Percentiles rank a stretch among this genome's conserved stretches.
Conservation (phyloP, 2,329 filamentous ascomycete genomes). For the Parascedosporium putredinis region DNA sequence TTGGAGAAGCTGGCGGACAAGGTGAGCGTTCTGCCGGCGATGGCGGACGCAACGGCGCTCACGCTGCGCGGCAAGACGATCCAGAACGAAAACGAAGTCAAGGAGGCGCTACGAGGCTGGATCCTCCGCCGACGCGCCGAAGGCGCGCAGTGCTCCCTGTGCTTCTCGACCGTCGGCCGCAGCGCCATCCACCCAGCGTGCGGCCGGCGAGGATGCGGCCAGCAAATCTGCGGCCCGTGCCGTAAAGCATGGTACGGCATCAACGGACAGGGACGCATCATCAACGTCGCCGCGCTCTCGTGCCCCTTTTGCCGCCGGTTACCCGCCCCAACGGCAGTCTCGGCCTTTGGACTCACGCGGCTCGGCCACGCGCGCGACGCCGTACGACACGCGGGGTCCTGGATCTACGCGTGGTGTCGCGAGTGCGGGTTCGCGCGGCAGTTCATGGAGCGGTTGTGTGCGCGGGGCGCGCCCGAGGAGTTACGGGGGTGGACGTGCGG, state of each 20-base stretch:
- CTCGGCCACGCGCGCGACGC: conserved; percentile 28
- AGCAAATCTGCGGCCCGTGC: conserved; percentile 32
- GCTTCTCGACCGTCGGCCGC: conserved; percentile 29
- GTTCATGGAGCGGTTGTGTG: conserved; percentile 33
- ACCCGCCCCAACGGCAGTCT: conserved; percentile 26
- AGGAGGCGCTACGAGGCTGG: conserved; percentile 24
- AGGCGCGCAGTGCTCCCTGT: conserved; percentile 31
- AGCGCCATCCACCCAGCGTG: conserved; percentile 29
- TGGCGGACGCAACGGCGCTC: conserved; percentile 14
- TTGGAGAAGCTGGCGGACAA: conserved; percentile 22
- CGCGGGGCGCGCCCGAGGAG: conserved; percentile 25
- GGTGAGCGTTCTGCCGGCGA: conserved; percentile 26
- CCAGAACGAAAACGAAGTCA: conserved; percentile 27
- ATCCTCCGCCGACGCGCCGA: conserved; percentile 26
- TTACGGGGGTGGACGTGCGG: conserved; percentile 30
- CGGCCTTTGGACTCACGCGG: conserved; percentile 24
- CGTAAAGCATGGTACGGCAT: conserved; percentile 31
- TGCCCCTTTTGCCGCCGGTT: conserved; percentile 40
- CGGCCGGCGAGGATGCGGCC: conserved; percentile 31
- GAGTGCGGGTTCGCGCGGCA: conserved; percentile 30
- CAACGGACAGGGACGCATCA: conserved; percentile 29
- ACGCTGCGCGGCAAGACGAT: conserved; percentile 29
- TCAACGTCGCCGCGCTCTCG: conserved; percentile 36
- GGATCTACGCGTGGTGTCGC: conserved; percentile 39
- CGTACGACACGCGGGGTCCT: conserved; percentile 27